These are phyloP conservation scores for Ophiostoma tasmaniense DNA, from an alignment of 2,329 filamentous ascomycete species.

Conservation along the genomic window DNA sequence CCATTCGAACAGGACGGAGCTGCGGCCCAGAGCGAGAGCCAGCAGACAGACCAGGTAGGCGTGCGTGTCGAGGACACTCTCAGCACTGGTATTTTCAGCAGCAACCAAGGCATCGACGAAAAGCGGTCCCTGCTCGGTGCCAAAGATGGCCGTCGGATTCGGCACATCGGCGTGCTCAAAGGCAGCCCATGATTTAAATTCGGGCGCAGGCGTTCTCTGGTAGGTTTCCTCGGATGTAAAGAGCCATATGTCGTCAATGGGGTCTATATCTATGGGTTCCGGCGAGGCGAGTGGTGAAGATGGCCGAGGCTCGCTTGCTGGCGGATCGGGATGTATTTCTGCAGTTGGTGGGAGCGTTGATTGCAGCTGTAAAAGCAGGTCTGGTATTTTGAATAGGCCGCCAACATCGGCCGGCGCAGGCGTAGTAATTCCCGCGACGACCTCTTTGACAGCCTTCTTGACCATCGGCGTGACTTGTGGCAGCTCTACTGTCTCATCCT, in stretches of 20 bases:
- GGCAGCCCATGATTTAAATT: slow-evolving; percentile 60
- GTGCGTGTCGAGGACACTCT: slow-evolving; percentile 37
- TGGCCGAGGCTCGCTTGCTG: not conserved
- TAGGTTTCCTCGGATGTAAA: slow-evolving; percentile 29
- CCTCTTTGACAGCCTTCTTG: not conserved
- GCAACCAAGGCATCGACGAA: slow-evolving; percentile 57
- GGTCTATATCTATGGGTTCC: not conserved
- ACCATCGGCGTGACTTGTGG: not conserved
- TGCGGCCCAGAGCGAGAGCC: slow-evolving; percentile 59
- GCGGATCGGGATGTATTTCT: not conserved
- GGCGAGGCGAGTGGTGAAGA: not conserved
- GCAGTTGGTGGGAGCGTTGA: not conserved
- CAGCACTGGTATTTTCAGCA: slow-evolving; percentile 18
- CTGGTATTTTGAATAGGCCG: slow-evolving; percentile 39
- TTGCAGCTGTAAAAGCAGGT: slow-evolving; percentile 21
- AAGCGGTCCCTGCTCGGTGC: slow-evolving; percentile 59
- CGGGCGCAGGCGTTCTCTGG: slow-evolving; percentile 24
- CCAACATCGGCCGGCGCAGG: slow-evolving; percentile 15
- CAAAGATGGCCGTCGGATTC: slow-evolving; percentile 40
- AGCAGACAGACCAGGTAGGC: slow-evolving; percentile 51
- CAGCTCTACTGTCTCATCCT: slow-evolving; percentile 12
- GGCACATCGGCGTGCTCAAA: slow-evolving; percentile 41
- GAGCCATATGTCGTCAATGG: slow-evolving; percentile 40
- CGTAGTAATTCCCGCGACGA: not conserved
- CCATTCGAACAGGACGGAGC: slow-evolving; percentile 63